Base-by-base conservation (phyloP, 352 stramenopile species). In the Phytopythium chamaehyphon region DNA sequence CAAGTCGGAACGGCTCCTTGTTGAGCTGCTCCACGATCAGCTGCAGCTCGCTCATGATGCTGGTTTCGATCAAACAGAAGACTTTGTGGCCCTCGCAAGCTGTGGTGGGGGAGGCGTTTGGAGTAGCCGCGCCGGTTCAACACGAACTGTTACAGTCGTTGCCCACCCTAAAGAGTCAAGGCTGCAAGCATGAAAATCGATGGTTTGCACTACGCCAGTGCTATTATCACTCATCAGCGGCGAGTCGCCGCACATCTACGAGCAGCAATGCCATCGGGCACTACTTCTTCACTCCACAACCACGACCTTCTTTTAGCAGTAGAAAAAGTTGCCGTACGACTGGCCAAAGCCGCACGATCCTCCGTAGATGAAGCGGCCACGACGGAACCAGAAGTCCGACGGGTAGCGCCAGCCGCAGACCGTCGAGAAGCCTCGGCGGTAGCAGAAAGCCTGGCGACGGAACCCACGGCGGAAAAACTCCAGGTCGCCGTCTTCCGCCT, bases 11-110 rank as follows among this genome's bases (percentile, higher is more conserved):
- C 8, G 90, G 89, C 54, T 93, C 79, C 61, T 96, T 90, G 69
- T 97, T 97, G 53, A 98, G 81, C 58, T 92, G 76, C 70, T 96
- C 83, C 35, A 98, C 91, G 66, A 98, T 98, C 51, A 95, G 76
- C 59, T 93, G 78, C 26, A 97, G 73, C 61, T 97, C 89, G 51
- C 73, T 91, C 90, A 97, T 97, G 54, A 22, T 18, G n/a, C n/a
- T n/a, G 28, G 9, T 33, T 33, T 33, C 9, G 28, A 9, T 33
- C 28, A 9, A 9, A 33, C n/a, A 33, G 28, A 33, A 5, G 5
- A 33, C 28, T 33, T 5, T 9, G 5, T 33, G 28, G 5, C 28
- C 28, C 28, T 5, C 28, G 28, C n/a, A n/a, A n/a, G n/a, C n/a
- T n/a, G n/a, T n/a, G n/a, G n/a, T n/a, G n/a, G n/a, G n/a, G n/a